Percentiles rank a stretch among this genome's conserved stretches.
These are phyloP conservation scores for Hymenochaete sp. DNA, from an alignment of 1,284 basidiomycete genomes.

Conservation along the genomic window DNA sequence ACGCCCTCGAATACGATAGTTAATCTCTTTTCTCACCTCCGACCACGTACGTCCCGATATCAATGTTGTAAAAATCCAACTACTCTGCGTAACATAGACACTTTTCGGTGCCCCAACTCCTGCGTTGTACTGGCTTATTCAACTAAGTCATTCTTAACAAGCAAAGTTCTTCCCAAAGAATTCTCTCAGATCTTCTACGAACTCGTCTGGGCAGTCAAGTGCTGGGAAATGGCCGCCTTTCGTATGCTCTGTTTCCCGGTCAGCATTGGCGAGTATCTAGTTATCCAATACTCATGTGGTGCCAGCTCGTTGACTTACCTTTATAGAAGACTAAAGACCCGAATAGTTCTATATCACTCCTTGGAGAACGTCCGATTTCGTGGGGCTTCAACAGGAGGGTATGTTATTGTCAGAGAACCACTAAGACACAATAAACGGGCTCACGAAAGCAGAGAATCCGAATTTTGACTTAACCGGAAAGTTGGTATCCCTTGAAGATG, in stretches of 20 bases:
- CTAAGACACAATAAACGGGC: background rate
- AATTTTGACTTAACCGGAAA: conserved; percentile 12
- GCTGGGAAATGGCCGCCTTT: conserved; percentile 17
- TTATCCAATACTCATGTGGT: background rate
- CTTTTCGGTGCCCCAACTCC: too few species aligned
- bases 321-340: conserved; percentile 20
- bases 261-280: background rate
- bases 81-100: too few species aligned
- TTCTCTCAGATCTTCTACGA: conserved; percentile 12
- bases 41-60: too few species aligned
- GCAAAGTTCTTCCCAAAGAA: conserved; percentile 11
- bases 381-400: conserved; percentile 17
- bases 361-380: conserved; percentile 19
- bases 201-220: conserved; percentile 12
- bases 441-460: conserved; percentile 19
- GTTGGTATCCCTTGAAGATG: conserved; percentile 7
- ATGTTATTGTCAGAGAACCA: background rate
- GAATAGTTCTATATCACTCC: conserved; percentile 12
- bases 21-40: too few species aligned
- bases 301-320: conserved; percentile 15
- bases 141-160: too few species aligned
- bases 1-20: too few species aligned
- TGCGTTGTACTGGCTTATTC: too few species aligned
- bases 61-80: background rate
- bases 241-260: conserved; percentile 6